Base-by-base conservation (phyloP, 768 basidiomycete genomes). In the Coprinopsis cinerea region DNA sequence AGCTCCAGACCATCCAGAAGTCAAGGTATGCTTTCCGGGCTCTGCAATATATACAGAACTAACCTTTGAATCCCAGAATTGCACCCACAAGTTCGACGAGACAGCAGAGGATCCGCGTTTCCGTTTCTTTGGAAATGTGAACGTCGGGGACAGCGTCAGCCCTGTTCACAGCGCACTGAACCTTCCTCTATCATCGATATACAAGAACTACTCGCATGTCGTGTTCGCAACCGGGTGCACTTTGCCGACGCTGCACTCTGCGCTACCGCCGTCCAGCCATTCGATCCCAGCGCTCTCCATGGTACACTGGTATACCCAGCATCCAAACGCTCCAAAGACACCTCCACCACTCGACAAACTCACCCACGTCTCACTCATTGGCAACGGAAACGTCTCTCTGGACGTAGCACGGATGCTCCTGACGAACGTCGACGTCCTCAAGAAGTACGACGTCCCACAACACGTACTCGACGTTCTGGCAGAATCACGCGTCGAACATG, bases 1-100 rank as follows among this genome's bases (percentile, higher is more conserved):
- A 13, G 95, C 96, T 10, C 95, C 95, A 37, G 95, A 98, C 69
- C 95, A 98, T 66, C 92, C 96, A 9, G 95, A 97, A 71, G 94
- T 98, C 65, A 99, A 97, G 81, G 95, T 67, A 56, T 63, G 70
- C 59, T 20, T 18, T 22, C 5, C n/a, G 39, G 13, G 30, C 23
- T 5, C 27, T n/a, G 3, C 43, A 15, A 30, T 25, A 15, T 14
- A 41, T 6, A 24, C 17, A 9, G 6, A 10, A 44, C 14, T 3
- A 25, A 7, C 5, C n/a, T 14, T 15, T 23, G 11, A 24, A 41
- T 48, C 18, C 40, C 48, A 97, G 94, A 98, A 98, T 66, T 96
- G 93, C 68, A 92, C 87, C 20, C 82, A 95, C 68, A 97, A 95
- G 72, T 98, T 99, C 57, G 91, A 95, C 60, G 70, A 75, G 23